Base-by-base conservation (phyloP, 2,329 filamentous ascomycete species). In the Stachybotrys elegans region DNA sequence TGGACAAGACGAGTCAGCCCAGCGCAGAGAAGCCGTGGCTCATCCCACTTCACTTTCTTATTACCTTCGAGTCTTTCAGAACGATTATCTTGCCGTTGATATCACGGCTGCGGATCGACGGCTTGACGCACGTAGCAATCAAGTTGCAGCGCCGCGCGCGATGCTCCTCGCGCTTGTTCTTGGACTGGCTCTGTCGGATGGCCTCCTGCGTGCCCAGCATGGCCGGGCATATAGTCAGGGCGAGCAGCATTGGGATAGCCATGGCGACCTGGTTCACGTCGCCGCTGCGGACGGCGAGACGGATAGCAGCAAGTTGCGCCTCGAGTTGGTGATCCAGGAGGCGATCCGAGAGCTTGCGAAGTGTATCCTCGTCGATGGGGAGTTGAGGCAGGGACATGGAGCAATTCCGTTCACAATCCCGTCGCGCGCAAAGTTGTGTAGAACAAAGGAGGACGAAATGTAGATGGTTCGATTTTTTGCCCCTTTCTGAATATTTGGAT, bases 141-240 rank as follows among this genome's bases (percentile, higher is more conserved):
- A 75, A 62, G 43, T 74, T 72, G 49, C 72, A 72, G 48, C 72
- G 72, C 40, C 70, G 62, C 48, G 62, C 66, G 42, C 71, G 65
- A 49, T 74, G 71, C 46, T 74, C 71, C 49, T 74, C 69, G 35
- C 63, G 63, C 34, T 65, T 67, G 4, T 64, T 59, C 48, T 69
- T 70, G n/a, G 66, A 60, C 53, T 73, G 71, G 8, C 69, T 69
- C 29, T 70, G 65, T 35, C 69, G 61, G 45, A 75, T 71, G 14
- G 68, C 70, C 53, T 75, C 71, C 17, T 69, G 65, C 0, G 69
- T 63, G 46, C 70, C 71, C 45, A 70, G 62, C 45, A 73, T 69
- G 19, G 70, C 66, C 23, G 58, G 58, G 46, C 56, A 57, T 40
- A 61, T 45, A 39, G 58, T 56, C 27, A 60, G 48, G 37, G 55